These are phyloP conservation scores for Aphanoascus verrucosus DNA, from an alignment of 2,329 filamentous ascomycete genomes.

Conservation along the genomic window DNA sequence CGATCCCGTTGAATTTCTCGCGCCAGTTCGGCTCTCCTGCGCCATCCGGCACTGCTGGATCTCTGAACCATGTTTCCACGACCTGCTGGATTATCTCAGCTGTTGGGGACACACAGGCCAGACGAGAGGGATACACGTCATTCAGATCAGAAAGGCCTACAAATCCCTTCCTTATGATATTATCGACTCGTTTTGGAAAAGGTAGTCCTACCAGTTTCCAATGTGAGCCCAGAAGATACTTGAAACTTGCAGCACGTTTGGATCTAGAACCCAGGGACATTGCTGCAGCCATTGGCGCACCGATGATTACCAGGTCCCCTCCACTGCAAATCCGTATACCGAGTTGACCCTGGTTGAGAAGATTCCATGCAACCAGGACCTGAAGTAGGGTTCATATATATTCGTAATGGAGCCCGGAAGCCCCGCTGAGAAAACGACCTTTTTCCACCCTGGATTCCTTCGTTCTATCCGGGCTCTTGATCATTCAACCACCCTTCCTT, in stretches of 20 bases:
- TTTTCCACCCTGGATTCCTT: background rate
- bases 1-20: background rate
- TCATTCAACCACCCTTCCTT: background rate
- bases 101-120: background rate
- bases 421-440: background rate
- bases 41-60: background rate
- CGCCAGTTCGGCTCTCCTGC: background rate
- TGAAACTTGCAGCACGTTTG: background rate
- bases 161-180: background rate
- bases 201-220: background rate
- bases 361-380: background rate
- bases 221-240: background rate
- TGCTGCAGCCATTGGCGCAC: background rate
- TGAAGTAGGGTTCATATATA: constrained; percentile 2
- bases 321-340: background rate
- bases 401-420: background rate
- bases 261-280: constrained; percentile 3
- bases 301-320: background rate
- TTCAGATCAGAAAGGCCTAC: background rate
- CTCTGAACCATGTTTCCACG: constrained; percentile 1
- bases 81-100: background rate
- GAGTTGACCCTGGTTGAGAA: background rate
- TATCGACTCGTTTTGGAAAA: background rate
- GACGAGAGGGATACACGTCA: background rate
- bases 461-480: background rate